Conservation (phyloP, 371 early-diverging fungal genomes). For the Mortierella sp. region DNA sequence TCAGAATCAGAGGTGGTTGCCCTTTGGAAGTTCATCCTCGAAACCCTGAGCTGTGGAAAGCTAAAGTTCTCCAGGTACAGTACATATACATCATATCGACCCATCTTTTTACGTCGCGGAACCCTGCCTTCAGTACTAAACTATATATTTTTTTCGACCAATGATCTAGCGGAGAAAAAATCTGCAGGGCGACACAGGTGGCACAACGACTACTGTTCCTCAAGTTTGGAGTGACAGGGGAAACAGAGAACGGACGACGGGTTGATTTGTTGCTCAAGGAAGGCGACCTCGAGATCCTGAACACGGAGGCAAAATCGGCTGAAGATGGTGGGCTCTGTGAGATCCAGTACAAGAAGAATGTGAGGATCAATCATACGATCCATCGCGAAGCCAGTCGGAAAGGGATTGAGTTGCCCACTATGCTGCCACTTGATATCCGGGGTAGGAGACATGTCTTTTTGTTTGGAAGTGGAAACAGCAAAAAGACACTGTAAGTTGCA, state of each 20-base stretch:
- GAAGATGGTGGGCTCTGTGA: not conserved
- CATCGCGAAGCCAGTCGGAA: slow-evolving; percentile 2
- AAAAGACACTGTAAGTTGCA: not conserved
- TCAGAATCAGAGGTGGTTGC: slow-evolving; percentile 16
- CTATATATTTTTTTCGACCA: too few relatives aligned
- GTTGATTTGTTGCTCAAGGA: slow-evolving; percentile 13
- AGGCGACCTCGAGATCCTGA: slow-evolving; percentile 21
- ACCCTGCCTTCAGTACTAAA: not conserved
- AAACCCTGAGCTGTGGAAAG: slow-evolving; percentile 10
- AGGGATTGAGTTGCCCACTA: slow-evolving; percentile 6
- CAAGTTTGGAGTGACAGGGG: slow-evolving; percentile 18
- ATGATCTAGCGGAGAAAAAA: slow-evolving; percentile 19
- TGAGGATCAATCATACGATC: slow-evolving; percentile 12
- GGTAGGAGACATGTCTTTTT: not conserved
- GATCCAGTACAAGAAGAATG: slow-evolving; percentile 12
- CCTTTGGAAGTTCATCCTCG: slow-evolving; percentile 12
- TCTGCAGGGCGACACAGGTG: slow-evolving; percentile 19
- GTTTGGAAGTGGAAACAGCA: not conserved
- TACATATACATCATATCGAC: not conserved
- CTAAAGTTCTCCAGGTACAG: slow-evolving; percentile 19
- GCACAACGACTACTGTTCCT: slow-evolving; percentile 12
- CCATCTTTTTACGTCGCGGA: not conserved
- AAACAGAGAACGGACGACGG: slow-evolving; percentile 14
- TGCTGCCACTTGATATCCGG: slow-evolving; percentile 15
- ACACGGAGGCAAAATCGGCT: slow-evolving; percentile 17